Evolutionary conservation across 139 green algal genomes (phyloP), one percentile per base, ranked within the genome.

Genomic region (Yamagishiella unicocca): DNA sequence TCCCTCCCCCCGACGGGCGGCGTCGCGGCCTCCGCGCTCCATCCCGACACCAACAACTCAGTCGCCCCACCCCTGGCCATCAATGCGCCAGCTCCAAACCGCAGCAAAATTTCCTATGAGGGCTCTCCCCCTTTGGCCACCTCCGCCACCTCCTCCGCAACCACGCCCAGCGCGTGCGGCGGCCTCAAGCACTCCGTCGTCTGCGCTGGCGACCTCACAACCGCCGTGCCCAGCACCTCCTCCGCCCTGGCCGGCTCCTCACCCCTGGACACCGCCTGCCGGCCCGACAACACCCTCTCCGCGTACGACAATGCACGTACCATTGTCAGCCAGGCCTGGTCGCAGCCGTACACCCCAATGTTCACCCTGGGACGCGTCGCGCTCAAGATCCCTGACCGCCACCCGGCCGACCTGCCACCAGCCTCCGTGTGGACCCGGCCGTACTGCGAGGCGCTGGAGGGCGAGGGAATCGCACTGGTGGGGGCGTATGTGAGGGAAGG

Each of bases 381-480:
- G 25, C 55, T 84, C 25, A 84, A 84, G 55, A 61, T 84, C 24
- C 77, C 77, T 1, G 77, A 84, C 55, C 77, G 77, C 38, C 45
- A 84, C 22, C 38, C 38, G 1, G 19, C 3, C 77, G 77, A 84
- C 54, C 58, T 84, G 54, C 55, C 38, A 10, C 37, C 55, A 10
- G 4, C n/a, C 1, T 24, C 4, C 38, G 37, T 2, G 8, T 84
- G 77, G 77, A 58, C 77, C 8, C 24, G 19, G 38, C 77, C 77
- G 6, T 84, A 74, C 54, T 50, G 38, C 40, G 37, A 43, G 2
- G 77, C 55, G 19, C 58, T 84, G 21, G 55, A 42, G 17, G 24
- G 10, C 8, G 53, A 84, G 77, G 77, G 77, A 38, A 24, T 84
- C 5, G 55, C 38, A 4, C 77, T 84, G 22, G 38, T 84, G 2